Evolutionary conservation across 495 filamentous ascomycete species (phyloP), one percentile per base, ranked within the genome.

Genomic region (Xylaria telfairii): DNA sequence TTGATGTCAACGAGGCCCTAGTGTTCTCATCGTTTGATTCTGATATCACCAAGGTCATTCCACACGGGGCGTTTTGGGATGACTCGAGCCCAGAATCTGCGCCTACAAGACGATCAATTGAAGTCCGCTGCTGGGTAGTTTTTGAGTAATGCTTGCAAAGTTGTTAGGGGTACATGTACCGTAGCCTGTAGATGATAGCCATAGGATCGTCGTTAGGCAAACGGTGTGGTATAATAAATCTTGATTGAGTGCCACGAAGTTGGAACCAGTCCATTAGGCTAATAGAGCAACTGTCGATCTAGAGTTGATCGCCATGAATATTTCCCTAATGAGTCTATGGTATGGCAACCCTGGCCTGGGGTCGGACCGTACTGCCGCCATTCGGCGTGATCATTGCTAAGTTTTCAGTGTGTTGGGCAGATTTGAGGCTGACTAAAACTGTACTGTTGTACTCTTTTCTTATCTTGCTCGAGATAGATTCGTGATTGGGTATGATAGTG

Each of bases 11-110:
- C 46, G 75, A 77, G 63, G 73, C 73, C 8, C 67, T 75, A 34
- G 72, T 77, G 46, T 77, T 77, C 73, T 77, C 75, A 28, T 77
- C 75, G 39, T 77, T 77, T 70, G 75, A 77, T 56, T 75, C 75
- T 19, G 75, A 77, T 57, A 70, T 75, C 37, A 71, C 63, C 19
- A 77, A 77, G 65, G 75, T 77, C 17, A 68, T 24, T 26, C 75
- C 75, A 26, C 75, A 77, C 65, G 75, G 75, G 12, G 75, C 75
- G 3, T 77, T 77, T 67, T 77, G 75, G 75, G 75, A 77, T 46
- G 71, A 77, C 30, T 70, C 73, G 3, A 77, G 73, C 54, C 71
- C 69, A 24, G 54, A 65, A 2, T 62, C 75, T 39, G 75, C 75
- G 41, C 75, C 75, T 34, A 73, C 67, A 54, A 74, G 75, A 28